phyloP scores from a whole-genome alignment of 345 rosid species.

The Limnanthes douglasii region DNA sequence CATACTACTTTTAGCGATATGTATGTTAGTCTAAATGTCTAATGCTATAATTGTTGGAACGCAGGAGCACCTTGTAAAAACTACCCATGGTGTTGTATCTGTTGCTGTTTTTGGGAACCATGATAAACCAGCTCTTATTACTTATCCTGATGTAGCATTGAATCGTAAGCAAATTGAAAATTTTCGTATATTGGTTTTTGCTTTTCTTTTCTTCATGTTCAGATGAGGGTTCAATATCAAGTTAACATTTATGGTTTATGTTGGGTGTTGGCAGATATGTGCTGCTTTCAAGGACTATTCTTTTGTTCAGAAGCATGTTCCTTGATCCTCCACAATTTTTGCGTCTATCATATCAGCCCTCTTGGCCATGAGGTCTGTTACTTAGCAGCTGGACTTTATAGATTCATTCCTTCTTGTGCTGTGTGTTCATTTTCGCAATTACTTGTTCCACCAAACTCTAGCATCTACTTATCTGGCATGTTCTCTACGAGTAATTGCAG shows the following conservation, averaged over 20 bases:
- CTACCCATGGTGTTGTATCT: slow-evolving; percentile 46
- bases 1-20: too few species aligned
- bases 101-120: slow-evolving; percentile 87
- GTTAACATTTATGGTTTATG: background rate
- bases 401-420: background rate
- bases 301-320: slow-evolving; percentile 86
- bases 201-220: background rate
- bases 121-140: slow-evolving; percentile 89
- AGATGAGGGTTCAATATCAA: background rate
- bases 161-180: slow-evolving; percentile 38
- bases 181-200: too few species aligned
- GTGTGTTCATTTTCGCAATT: background rate
- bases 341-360: slow-evolving; percentile 93
- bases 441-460: too few species aligned
- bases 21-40: too few species aligned
- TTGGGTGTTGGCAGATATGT: slow-evolving; percentile 34
- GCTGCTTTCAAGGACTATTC: slow-evolving; percentile 83
- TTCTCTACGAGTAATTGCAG: slow-evolving; percentile 81
- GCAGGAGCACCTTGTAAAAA: slow-evolving; percentile 65
- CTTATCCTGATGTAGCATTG: slow-evolving; percentile 88
- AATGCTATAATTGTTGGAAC: slow-evolving; percentile 8
- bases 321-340: slow-evolving; percentile 84
- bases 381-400: slow-evolving; percentile 7
- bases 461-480: slow-evolving; percentile 21
- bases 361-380: slow-evolving; percentile 94